Conservation (phyloP, 805 yeast genomes). For the Yarrowia osloensis region DNA sequence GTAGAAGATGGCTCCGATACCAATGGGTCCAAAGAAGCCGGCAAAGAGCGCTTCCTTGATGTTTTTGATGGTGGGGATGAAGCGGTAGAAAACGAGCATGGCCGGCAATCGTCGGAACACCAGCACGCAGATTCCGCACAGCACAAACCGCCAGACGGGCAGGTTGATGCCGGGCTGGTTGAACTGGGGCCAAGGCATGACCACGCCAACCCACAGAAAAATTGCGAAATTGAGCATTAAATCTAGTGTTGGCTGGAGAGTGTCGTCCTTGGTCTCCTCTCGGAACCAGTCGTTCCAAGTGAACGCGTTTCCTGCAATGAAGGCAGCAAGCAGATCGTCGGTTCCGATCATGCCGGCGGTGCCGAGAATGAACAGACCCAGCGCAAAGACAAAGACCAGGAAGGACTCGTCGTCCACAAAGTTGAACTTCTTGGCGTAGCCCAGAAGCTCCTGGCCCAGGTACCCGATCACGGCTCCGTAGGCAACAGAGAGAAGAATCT, state of each 20-base stretch:
- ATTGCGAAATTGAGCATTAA: constrained; percentile 63
- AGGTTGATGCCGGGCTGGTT: constrained; percentile 42
- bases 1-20: constrained; percentile 67
- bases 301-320: constrained; percentile 71
- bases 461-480: constrained; percentile 58
- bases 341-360: constrained; percentile 67
- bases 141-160: constrained; percentile 43
- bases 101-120: constrained; percentile 44
- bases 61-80: constrained; percentile 61
- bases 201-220: constrained; percentile 69
- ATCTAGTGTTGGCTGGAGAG: constrained; percentile 66
- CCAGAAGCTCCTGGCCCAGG: constrained; percentile 52
- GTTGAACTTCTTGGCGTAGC: constrained; percentile 53
- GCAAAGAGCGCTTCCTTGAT: constrained; percentile 71
- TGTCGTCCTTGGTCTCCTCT: constrained; percentile 58
- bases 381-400: constrained; percentile 54
- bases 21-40: constrained; percentile 79
- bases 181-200: constrained; percentile 68
- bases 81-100: constrained; percentile 51
- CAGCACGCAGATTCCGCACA: constrained; percentile 41
- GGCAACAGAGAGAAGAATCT: constrained; percentile 56
- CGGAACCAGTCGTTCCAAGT: constrained; percentile 68
- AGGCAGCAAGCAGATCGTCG: constrained; percentile 71
- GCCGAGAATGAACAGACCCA: constrained; percentile 59
- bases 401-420: constrained; percentile 65